Conservation (phyloP, 116 monocot species). For the Trichopus zeylanicus region DNA sequence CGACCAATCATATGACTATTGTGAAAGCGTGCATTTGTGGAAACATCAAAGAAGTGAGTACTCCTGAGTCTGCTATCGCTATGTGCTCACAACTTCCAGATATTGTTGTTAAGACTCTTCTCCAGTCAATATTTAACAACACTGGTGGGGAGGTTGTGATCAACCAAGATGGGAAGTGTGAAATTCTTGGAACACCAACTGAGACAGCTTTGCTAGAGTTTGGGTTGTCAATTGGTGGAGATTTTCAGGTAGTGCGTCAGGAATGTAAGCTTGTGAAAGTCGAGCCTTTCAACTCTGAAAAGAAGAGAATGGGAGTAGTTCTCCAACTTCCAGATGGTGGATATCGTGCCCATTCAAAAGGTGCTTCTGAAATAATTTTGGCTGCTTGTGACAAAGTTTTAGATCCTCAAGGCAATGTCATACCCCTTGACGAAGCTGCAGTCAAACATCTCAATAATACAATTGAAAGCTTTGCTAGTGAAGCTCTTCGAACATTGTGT, state of each 20-base stretch:
- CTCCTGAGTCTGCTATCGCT: constrained; percentile 1
- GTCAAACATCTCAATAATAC: constrained; percentile 20
- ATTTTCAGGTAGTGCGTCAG: constrained; percentile 31
- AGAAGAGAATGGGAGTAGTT: constrained; percentile 65
- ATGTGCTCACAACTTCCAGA: constrained; percentile 31
- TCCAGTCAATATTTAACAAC: constrained; percentile 64
- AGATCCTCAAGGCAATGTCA: constrained; percentile 30
- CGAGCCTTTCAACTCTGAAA: constrained; percentile 69
- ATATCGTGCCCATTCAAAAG: constrained; percentile 46
- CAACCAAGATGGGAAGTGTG: constrained; percentile 31
- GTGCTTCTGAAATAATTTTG: constrained; percentile 69
- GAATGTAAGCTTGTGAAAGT: constrained; percentile 40
- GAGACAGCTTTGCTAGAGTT: constrained; percentile 67
- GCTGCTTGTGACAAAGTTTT: constrained; percentile 45
- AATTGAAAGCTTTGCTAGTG: constrained; percentile 55
- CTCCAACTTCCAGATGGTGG: constrained; percentile 38
- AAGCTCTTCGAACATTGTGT: constrained; percentile 71
- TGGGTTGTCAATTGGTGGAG: constrained; percentile 44
- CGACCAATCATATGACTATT: constrained; percentile 70
- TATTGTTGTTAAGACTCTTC: constrained; percentile 31
- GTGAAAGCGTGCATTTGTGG: constrained; percentile 60
- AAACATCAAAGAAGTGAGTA: constrained; percentile 24
- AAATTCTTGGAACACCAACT: constrained; percentile 69
- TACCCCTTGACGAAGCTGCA: constrained; percentile 32
- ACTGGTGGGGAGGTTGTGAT: constrained; percentile 59